A percentile compares a stretch with the other conserved stretches of the same genome.
phyloP scores from a whole-genome alignment of 805 yeast genomes.

The Saccharomyces eubayanus region DNA sequence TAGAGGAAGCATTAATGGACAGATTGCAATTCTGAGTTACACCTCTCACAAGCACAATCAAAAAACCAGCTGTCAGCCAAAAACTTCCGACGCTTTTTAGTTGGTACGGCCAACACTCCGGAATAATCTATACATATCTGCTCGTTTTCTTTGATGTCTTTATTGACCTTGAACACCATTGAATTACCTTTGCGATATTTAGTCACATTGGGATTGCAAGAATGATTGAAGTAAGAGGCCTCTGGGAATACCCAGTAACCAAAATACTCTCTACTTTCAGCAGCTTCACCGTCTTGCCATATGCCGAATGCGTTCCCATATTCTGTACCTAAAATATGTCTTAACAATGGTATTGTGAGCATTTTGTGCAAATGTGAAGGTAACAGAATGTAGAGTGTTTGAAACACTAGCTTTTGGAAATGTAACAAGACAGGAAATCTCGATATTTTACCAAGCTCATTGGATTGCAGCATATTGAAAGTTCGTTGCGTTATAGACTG shows the following conservation, averaged over 20 bases:
- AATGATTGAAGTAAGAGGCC: conserved; percentile 62
- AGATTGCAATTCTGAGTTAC: conserved; percentile 31
- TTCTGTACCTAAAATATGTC: conserved; percentile 48
- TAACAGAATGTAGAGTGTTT: conserved; percentile 37
- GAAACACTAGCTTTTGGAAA: conserved; percentile 41
- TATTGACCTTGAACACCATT: conserved; percentile 36
- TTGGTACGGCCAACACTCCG: conserved; percentile 36
- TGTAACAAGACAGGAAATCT: conserved; percentile 41
- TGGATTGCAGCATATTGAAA: conserved; percentile 43
- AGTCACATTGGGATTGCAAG: conserved; percentile 49
- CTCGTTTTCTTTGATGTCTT: conserved; percentile 36
- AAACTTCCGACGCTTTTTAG: conserved; percentile 34
- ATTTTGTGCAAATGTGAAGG: conserved; percentile 31
- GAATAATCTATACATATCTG: conserved; percentile 58
- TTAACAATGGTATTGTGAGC: conserved; percentile 34
- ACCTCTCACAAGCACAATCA: conserved; percentile 43
- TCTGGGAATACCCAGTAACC: conserved; percentile 55
- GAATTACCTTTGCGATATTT: conserved; percentile 35
- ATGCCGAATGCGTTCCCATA: conserved; percentile 65
- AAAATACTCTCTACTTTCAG: conserved; percentile 44
- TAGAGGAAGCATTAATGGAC: conserved; percentile 36
- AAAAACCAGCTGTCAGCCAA: conserved; percentile 53
- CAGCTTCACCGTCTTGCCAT: conserved; percentile 41
- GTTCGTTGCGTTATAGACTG: conserved; percentile 8
- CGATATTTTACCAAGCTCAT: conserved; percentile 39